These are phyloP conservation scores for Anastatica hierochuntica DNA, from an alignment of 345 rosid species.

Conservation along the genomic window DNA sequence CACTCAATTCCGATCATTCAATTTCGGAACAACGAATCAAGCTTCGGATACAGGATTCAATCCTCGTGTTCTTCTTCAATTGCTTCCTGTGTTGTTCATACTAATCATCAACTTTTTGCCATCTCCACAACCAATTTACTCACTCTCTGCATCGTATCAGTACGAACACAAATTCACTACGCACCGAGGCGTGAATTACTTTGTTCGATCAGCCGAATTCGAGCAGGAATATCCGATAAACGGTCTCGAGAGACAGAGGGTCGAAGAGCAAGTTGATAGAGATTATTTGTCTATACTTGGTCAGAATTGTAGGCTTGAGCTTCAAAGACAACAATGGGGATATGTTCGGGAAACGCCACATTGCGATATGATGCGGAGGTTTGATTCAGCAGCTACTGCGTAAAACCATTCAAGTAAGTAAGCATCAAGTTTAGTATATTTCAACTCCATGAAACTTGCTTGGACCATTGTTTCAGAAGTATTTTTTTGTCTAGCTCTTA, in stretches of 20 bases:
- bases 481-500: background rate
- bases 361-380: constrained; percentile 64
- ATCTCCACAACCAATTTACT: constrained; percentile 56
- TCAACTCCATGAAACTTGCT: constrained; percentile 11
- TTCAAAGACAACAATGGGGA: constrained; percentile 89
- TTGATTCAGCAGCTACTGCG: constrained; percentile 39
- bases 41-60: constrained; percentile 44
- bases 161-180: constrained; percentile 68
- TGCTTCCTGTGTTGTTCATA: constrained; percentile 66
- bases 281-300: constrained; percentile 56
- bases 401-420: constrained; percentile 29
- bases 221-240: constrained; percentile 62
- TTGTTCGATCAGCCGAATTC: constrained; percentile 63
- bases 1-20: constrained; percentile 60
- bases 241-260: constrained; percentile 36
- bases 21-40: constrained; percentile 59
- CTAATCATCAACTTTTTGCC: constrained; percentile 70
- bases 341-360: constrained; percentile 73
- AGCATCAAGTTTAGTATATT: constrained; percentile 29
- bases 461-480: background rate
- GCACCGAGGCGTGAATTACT: constrained; percentile 60
- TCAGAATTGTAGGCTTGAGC: constrained; percentile 76
- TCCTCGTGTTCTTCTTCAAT: constrained; percentile 51
- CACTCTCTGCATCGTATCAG: constrained; percentile 62
- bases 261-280: constrained; percentile 64